Percentiles rank a stretch among this genome's conserved stretches.
phyloP scores from a whole-genome alignment of 352 stramenopile species.

The Globisporangium carolinianum region DNA sequence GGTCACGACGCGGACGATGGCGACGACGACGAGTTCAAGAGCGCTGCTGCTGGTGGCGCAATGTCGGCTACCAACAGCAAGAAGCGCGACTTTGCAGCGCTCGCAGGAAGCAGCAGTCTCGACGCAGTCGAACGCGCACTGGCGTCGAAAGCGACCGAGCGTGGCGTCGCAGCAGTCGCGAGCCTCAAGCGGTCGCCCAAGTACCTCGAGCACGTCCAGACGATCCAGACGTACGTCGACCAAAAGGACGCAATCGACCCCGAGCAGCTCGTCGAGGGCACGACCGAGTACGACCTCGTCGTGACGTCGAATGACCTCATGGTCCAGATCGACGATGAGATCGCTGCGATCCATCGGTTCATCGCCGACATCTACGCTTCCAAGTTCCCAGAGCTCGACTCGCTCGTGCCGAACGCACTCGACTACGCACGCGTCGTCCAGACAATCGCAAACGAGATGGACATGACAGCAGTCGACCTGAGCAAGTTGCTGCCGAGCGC shows the following conservation, averaged over 20 bases:
- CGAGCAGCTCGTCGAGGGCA: conserved; percentile 50
- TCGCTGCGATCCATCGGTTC: conserved; percentile 86
- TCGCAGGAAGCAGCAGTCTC: conserved; percentile 13
- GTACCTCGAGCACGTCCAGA: conserved; percentile 66
- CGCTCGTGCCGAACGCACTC: conserved; percentile 87
- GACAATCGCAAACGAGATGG: conserved; percentile 90
- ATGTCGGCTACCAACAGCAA: conserved; percentile 12
- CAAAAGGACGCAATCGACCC: conserved; percentile 22
- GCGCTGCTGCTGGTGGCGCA: conserved; percentile 7
- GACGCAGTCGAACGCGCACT: conserved; percentile 35
- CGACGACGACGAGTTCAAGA: conserved; percentile 20
- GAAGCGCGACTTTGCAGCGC: conserved; percentile 20
- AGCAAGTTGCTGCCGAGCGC: conserved; percentile 88
- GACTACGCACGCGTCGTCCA: conserved; percentile 93
- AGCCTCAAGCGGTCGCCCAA: conserved; percentile 66
- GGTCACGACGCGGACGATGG: conserved; percentile 12
- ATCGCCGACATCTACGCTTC: conserved; percentile 87
- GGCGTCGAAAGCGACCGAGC: conserved; percentile 34
- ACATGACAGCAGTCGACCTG: conserved; percentile 89
- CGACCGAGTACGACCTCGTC: conserved; percentile 72
- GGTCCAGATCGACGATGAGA: conserved; percentile 92
- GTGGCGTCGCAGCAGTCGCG: conserved; percentile 48
- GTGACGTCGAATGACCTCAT: conserved; percentile 91
- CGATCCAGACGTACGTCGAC: conserved; percentile 50
- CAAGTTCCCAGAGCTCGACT: conserved; percentile 95